Evolutionary conservation across 2,329 filamentous ascomycete genomes (phyloP).

Genomic region (Diaporthe australafricana): DNA sequence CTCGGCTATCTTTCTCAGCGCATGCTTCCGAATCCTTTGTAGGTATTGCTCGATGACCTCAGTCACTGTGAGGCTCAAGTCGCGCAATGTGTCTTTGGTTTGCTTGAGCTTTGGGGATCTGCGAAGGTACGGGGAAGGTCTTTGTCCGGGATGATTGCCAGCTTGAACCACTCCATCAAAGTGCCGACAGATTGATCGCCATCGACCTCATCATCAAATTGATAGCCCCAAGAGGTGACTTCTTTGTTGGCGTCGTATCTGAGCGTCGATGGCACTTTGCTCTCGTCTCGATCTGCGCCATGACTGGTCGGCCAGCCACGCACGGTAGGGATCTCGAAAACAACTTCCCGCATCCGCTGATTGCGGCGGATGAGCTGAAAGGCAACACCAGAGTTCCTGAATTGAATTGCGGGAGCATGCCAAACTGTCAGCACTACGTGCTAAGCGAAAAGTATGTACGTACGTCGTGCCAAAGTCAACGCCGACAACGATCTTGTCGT

Average conservation of each 20-base stretch:
- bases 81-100: background rate
- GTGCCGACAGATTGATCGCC: background rate
- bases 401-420: background rate
- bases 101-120: background rate
- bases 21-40: background rate
- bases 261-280: background rate
- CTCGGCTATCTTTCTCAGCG: background rate
- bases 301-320: background rate
- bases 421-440: rapidly evolving
- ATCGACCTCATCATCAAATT: rapidly evolving
- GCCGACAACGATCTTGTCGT: background rate
- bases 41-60: background rate
- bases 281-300: background rate
- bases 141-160: background rate
- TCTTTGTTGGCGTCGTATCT: background rate
- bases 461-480: background rate
- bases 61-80: background rate
- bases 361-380: background rate
- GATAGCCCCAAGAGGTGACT: background rate
- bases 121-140: background rate
- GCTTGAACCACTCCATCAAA: constrained; percentile 20
- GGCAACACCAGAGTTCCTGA: background rate
- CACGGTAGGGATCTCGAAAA: background rate
- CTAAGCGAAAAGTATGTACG: rapidly evolving
- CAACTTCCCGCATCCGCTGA: background rate